phyloP scores from a whole-genome alignment of 208 protist genomes.

The Crithidia fasciculata region DNA sequence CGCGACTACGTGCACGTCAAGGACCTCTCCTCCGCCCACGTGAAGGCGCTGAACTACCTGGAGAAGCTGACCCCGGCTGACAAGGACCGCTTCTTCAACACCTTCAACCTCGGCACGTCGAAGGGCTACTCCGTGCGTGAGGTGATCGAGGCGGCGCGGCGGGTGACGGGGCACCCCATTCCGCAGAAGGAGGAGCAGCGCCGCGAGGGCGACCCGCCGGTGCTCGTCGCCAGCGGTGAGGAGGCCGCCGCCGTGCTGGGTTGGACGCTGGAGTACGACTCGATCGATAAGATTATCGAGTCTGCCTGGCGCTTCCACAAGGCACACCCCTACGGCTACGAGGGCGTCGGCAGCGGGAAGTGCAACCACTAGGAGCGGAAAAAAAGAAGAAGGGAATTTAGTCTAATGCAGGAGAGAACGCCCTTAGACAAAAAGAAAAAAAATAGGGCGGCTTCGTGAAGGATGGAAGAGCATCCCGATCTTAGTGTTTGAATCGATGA shows the following conservation, averaged over 20 bases:
- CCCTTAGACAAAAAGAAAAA: too few relatives aligned
- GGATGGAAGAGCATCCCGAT: too few relatives aligned
- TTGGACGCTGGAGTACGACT: conserved; percentile 79
- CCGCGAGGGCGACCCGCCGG: conserved; percentile 73
- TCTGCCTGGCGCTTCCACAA: conserved; percentile 84
- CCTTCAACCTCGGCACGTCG: conserved; percentile 97
- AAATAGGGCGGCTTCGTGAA: too few relatives aligned
- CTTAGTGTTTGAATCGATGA: too few relatives aligned
- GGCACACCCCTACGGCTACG: conserved; percentile 58
- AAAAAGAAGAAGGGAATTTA: background rate
- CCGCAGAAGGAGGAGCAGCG: conserved; percentile 74
- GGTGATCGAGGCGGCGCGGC: conserved; percentile 92
- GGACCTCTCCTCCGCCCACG: conserved; percentile 96
- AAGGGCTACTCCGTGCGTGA: conserved; percentile 95
- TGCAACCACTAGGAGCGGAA: conserved; percentile 6
- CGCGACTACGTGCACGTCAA: conserved; percentile 99
- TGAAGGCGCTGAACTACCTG: conserved; percentile 90
- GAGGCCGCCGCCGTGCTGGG: conserved; percentile 68
- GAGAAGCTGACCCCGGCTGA: conserved; percentile 41
- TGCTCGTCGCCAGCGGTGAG: conserved; percentile 74
- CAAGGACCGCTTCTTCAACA: conserved; percentile 62
- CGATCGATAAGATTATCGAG: conserved; percentile 80
- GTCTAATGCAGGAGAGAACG: too few relatives aligned
- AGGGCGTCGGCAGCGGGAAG: conserved; percentile 9
- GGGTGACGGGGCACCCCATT: conserved; percentile 92